Base-by-base conservation (phyloP, 257 asterid species). In the Forsythia suspensa region DNA sequence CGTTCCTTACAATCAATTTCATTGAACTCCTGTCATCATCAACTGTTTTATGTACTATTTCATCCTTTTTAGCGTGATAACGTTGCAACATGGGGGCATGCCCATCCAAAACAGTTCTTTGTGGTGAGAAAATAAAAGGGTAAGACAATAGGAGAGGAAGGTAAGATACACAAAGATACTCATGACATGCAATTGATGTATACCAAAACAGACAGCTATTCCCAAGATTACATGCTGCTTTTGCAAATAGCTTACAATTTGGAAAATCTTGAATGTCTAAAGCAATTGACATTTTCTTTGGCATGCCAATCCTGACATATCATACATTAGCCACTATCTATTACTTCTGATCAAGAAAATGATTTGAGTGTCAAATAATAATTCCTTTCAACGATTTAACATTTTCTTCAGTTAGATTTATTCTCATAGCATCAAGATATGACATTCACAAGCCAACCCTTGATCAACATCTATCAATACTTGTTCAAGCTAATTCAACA, bases 51-150 rank as follows among this genome's bases (percentile, higher is more conserved):
- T 79, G 80, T 42, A 82, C 73, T 36, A 18, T 74, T 29, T 85
- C 93, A 65, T 91, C 91, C 78, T 86, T 90, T 85, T 93, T 95
- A 76, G 90, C 83, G 83, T 87, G 96, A 78, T 95, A 92, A 69
- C 86, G 97, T 82, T 93, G 97, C 86, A 95, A 68, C 70, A 92
- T 89, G 80, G 92, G 97, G 38, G 97, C 96, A 87, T 93, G 99
- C 68, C 99, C 97, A 82, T 92, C 97, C 79, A 95, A 86, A 87
- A 92, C 96, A 75, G 93, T 90, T 80, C 94, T 94, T 94, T 92
- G 89, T 43, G 78, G 77, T 71, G 77, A 77, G 84, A 43, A 46
- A 39, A 48, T 11, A n/a, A 74, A 65, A 77, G 67, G 73, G 75
- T 80, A 61, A 82, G 78, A 24, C 9, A 40, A 76, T 29, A 48